Base-by-base conservation (phyloP, 176 grass and related monocot species). In the Avena atlantica region DNA sequence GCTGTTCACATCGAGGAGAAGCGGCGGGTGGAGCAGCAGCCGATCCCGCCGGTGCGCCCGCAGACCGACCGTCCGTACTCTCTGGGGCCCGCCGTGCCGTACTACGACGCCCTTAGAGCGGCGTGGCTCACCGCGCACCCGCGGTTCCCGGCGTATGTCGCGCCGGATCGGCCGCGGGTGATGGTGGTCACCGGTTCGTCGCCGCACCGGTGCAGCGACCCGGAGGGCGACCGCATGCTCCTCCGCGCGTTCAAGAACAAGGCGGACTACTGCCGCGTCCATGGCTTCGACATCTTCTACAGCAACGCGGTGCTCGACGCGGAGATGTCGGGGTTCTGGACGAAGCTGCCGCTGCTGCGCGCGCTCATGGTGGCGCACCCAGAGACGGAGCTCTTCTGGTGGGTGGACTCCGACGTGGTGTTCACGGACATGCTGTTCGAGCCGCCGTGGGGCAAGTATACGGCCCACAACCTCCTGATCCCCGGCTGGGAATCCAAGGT, bases 341-440 rank as follows among this genome's bases (percentile, higher is more conserved):
- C 88, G 9, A 98, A 98, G 89, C 89, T 98, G 40, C 96, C 96
- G 17, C 73, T 96, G 51, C 86, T 98, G 51, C 96, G 92, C 16
- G 53, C 87, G 63, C 90, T 98, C 23, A 93, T 98, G 88, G 89
- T 96, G 4, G 86, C 96, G 48, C 96, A 98, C 79, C 93, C 92
- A 12, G 96, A 98, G 92, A 61, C 78, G n/a, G 96, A 98, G 90
- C 75, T 95, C 64, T 45, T 98, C 51, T 98, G 96, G 96, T 98
- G 96, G 96, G 91, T 88, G 82, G 93, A 98, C 87, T 95, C 93
- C 81, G 93, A 98, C 58, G 96, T 77, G 29, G 51, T 91, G 64
- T 92, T 96, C 87, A 98, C 96, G 25, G 93, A 98, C 84, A 95
- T 98, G 96, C 79, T 93, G 78, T 98, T 93, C 82, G 92, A 98